Base-by-base conservation (phyloP, 106 monocot genomes). In the Vanilla planifolia region DNA sequence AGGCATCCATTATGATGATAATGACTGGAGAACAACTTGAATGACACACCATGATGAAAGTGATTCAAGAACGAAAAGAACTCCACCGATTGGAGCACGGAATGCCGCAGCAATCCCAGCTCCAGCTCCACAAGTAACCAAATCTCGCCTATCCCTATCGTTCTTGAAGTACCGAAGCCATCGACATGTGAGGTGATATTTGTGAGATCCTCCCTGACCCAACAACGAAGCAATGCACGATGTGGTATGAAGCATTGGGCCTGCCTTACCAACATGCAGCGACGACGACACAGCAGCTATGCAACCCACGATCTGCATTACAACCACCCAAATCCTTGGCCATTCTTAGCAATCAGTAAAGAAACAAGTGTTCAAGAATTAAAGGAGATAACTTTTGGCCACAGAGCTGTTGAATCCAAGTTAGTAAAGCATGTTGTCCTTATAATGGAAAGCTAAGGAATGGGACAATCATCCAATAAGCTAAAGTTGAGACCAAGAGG, bases 41-140 rank as follows among this genome's bases (percentile, higher is more conserved):
- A 48, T 6, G 3, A 24, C 9, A 16, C 74, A 83, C 90, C 90
- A 85, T 61, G 90, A 79, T 9, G 81, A 72, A 29, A 85, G 33
- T 34, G 75, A 75, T 75, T 89, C 89, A 22, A 89, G 85, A 16
- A 85, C 85, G 65, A 89, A 85, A 33, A 89, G 73, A 34, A 89
- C 85, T 32, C 89, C 89, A 30, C 89, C 89, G 42, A 89, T 85
- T 0, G 89, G 89, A 3, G 89, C 71, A 48, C 89, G 78, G 37
- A 89, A 89, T 45, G 89, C 85, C 60, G 89, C 85, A 43, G 78
- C 80, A 27, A 81, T 58, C 0, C 89, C 89, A 33, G 89, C 77
- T 66, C 60, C 72, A 41, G 89, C 57, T 36, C 89, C 89, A 67
- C 78, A 78, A n/a, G 89, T 89, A 16, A 85, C 67, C 17, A 89